These are phyloP conservation scores for Harringtonia aguacate DNA, from an alignment of 2,329 filamentous ascomycete genomes.

Conservation along the genomic window DNA sequence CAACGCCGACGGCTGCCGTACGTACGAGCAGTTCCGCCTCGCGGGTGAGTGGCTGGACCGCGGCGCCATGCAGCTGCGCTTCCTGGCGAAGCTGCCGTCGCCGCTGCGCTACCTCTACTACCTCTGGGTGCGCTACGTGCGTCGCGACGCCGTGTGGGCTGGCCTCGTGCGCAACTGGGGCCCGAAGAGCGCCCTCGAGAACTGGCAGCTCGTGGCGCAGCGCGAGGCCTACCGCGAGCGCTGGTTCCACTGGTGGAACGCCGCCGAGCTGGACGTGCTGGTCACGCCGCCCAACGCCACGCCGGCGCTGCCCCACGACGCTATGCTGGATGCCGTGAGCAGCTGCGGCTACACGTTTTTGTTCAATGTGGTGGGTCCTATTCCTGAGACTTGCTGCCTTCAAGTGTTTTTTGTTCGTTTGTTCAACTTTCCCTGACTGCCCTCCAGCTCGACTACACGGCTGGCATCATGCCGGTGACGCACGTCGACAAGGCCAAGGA, in stretches of 20 bases:
- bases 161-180: slow-evolving; percentile 64
- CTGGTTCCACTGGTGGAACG: slow-evolving; percentile 83
- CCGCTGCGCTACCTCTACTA: slow-evolving; percentile 79
- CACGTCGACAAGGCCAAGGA: slow-evolving; percentile 66
- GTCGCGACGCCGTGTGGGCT: slow-evolving; percentile 67
- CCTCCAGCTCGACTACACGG: slow-evolving; percentile 67
- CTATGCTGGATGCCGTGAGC: slow-evolving; percentile 75
- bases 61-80: slow-evolving; percentile 65
- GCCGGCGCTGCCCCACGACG: slow-evolving; percentile 75
- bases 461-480: slow-evolving; percentile 74
- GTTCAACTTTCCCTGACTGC: slow-evolving; percentile 2
- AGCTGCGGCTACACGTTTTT: slow-evolving; percentile 90
- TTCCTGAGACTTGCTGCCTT: background rate
- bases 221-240: slow-evolving; percentile 66
- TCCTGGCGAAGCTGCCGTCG: slow-evolving; percentile 61
- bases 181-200: slow-evolving; percentile 62
- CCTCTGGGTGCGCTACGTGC: slow-evolving; percentile 78
- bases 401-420: slow-evolving; percentile 1
- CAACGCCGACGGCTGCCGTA: slow-evolving; percentile 73
- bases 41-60: slow-evolving; percentile 69
- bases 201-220: slow-evolving; percentile 70
- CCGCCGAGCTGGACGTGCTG: slow-evolving; percentile 63
- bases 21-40: slow-evolving; percentile 66
- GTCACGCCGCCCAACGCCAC: slow-evolving; percentile 82
- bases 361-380: slow-evolving; percentile 64